Base-by-base conservation (phyloP, 2,329 filamentous ascomycete species). In the Cordyceps sp. region DNA sequence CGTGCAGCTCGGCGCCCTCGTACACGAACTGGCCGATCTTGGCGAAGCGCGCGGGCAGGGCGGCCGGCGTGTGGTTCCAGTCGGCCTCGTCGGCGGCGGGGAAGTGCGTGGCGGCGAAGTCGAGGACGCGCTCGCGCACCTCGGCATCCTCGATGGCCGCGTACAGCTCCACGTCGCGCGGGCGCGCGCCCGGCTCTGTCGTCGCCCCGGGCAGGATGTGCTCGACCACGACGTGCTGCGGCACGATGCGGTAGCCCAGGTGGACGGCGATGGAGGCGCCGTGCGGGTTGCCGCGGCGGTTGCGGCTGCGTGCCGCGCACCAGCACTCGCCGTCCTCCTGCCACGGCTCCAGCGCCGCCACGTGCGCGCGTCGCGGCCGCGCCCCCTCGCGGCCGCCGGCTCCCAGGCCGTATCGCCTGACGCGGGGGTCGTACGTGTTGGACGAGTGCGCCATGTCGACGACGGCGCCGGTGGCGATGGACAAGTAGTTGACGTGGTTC, bases 321-420 rank as follows among this genome's bases (percentile, higher is more conserved):
- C 84, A 96, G 53, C 84, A 92, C 38, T 96, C 81, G 15, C 80
- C 82, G 22, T 78, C 67, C 30, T 93, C 81, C 9, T 74, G 61
- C 84, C 86, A 93, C 4, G 61, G 55, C 2, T 35, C 31, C 3
- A 93, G 61, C 1, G 79, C 83, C 1, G 62, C 52, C n/a, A 57
- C 45, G 0, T 66, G 62, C 1, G 62, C 55, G 4, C 36, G 33
- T 1, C 41, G 41, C 24, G 41, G 39, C 3, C 33, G 26, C 15
- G 45, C 5, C 2, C 47, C 49, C 6, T 43, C 41, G 19, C 37
- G 31, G 19, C 36, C 38, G 1, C 38, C 33, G 6, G 34, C 36
- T 0, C 32, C 30, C 2, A 36, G 16, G 30, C 34, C 27, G 20
- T 44, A 26, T 14, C 43, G 44, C 13, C 36, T 34, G 0, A 33